These are phyloP conservation scores for Claviceps sp. DNA, from an alignment of 2,329 filamentous ascomycete genomes.

Conservation along the genomic window DNA sequence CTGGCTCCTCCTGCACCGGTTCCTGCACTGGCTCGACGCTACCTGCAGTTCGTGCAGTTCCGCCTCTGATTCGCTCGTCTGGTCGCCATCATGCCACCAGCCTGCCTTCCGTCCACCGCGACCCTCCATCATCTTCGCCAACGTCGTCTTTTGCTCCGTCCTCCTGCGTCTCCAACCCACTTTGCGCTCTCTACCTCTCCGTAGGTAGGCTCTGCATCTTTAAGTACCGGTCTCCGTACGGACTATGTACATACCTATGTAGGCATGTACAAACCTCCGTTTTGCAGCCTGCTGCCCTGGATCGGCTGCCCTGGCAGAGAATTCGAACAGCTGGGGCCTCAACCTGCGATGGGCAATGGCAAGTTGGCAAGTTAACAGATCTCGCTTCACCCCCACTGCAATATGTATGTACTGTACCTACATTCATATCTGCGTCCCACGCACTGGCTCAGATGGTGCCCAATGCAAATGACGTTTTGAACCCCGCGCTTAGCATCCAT, in stretches of 20 bases:
- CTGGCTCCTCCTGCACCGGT: neutral
- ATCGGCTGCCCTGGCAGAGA: neutral
- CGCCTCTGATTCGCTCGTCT: neutral
- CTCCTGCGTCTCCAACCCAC: neutral
- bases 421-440: too few species aligned
- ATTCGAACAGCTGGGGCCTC: neutral
- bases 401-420: neutral
- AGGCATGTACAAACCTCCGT: too few species aligned
- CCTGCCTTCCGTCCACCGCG: neutral
- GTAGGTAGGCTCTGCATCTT: too few species aligned
- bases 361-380: neutral
- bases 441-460: neutral
- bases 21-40: neutral
- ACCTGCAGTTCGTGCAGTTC: neutral
- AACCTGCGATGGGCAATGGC: neutral
- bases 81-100: neutral
- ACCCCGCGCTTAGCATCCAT: neutral
- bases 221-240: too few species aligned
- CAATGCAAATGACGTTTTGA: neutral
- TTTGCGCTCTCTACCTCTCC: too few species aligned
- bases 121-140: neutral
- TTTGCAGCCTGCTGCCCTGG: too few species aligned
- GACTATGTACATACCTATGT: too few species aligned
- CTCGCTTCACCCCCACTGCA: neutral
- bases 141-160: neutral